These are phyloP conservation scores for Caryopteris hybrid DNA, from an alignment of 305 asterid species.

Conservation along the genomic window DNA sequence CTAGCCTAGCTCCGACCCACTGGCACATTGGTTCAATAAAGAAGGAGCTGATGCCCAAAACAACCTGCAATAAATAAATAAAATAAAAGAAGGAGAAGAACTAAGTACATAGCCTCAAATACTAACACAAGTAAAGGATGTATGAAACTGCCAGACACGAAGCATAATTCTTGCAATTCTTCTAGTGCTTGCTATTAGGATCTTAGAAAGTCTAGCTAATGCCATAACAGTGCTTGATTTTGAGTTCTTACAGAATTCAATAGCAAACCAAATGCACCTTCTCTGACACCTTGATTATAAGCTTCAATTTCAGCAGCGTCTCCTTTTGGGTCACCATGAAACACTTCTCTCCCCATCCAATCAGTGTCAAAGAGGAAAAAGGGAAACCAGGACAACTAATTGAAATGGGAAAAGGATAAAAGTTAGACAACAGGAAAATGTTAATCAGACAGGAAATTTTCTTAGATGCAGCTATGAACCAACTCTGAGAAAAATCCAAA, in stretches of 20 bases:
- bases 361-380: conserved; percentile 97
- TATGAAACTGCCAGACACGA: neutral
- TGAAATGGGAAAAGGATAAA: conserved; percentile 16
- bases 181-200: neutral
- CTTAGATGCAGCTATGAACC: neutral
- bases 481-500: neutral
- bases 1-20: conserved; percentile 79
- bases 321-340: conserved; percentile 94
- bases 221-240: conserved; percentile 39
- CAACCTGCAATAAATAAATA: conserved; percentile 52
- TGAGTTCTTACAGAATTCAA: conserved; percentile 99
- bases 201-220: conserved; percentile 16
- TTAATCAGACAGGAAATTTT: neutral
- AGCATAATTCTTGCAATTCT: conserved; percentile 3
- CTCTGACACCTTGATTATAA: conserved; percentile 96
- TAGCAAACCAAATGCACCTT: conserved; percentile 99
- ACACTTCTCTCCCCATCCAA: conserved; percentile 99
- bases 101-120: neutral
- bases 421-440: conserved; percentile 12
- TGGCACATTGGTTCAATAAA: conserved; percentile 91
- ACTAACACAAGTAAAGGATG: neutral
- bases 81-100: neutral
- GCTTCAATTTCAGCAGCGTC: conserved; percentile 58
- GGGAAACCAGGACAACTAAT: conserved; percentile 98
- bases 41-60: conserved; percentile 87